Base-by-base conservation (phyloP, 176 grass and related monocot genomes). In the Oryza nivara region DNA sequence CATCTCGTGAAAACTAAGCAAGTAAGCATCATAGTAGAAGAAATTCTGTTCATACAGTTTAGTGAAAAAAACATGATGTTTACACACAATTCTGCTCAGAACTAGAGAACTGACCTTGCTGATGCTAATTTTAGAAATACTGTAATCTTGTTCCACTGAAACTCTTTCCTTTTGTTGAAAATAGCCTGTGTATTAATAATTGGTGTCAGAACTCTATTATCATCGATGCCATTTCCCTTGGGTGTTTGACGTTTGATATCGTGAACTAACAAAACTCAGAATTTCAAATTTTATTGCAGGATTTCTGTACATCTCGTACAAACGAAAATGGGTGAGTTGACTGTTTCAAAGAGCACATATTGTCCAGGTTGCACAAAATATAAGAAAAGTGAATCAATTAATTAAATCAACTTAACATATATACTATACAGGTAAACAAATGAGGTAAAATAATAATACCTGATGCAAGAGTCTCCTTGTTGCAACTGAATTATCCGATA, bases 121-220 rank as follows among this genome's bases (percentile, higher is more conserved):
- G 82, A 86, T 80, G 87, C 52, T 72, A 88, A 32, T 84, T 89
- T 92, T 45, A 92, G 74, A 66, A 92, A 94, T 14, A 82, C 73
- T 1, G 77, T 36, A 77, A 94, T 86, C 82, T 89, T 90, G 19
- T 91, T 68, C 92, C 92, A 94, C 35, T 94, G 87, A 63, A 92
- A 84, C 73, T 94, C 89, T 84, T 86, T 94, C 66, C 23, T 86
- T 86, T 46, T 94, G 60, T 94, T 94, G 66, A 94, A 92, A 78
- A 94, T 69, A 75, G 43, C 92, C 89, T 92, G 68, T 16, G 19
- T 78, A 35, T 12, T 45, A 72, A 82, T 38, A 38, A 35, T 15
- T 79, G 52, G 36, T 46, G 61, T 81, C 79, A 82, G 35, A 35
- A 44, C 9, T 22, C 58, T 63, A 47, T 7, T 28, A 68, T 47